A percentile compares a stretch with the other conserved stretches of the same genome.
Conservation (phyloP, 2,329 filamentous ascomycete species). For the Monilinia fructicola region DNA sequence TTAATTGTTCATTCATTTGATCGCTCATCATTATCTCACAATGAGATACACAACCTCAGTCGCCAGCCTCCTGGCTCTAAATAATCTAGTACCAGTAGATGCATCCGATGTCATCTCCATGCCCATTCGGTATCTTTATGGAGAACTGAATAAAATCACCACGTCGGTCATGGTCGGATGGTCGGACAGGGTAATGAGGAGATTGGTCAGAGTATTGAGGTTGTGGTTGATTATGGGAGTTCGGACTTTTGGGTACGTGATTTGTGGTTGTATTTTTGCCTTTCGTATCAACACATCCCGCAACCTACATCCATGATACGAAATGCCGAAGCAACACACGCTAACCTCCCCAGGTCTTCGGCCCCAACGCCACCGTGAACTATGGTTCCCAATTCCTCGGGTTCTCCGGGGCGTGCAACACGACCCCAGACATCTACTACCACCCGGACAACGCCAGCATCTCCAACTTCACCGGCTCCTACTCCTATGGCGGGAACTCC, state of each 20-base stretch:
- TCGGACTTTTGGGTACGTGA: constrained; percentile 18
- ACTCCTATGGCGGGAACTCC: constrained; percentile 17
- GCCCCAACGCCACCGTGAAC: constrained; percentile 18
- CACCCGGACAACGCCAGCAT: background rate
- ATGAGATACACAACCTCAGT: background rate
- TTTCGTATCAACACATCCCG: background rate
- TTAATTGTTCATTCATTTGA: background rate
- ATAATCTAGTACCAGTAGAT: background rate
- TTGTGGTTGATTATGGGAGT: constrained; percentile 22
- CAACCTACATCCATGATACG: too few relatives aligned
- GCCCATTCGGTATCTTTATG: constrained; percentile 9
- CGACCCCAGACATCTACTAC: background rate
- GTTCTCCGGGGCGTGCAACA: constrained; percentile 13
- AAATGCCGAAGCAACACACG: too few relatives aligned
- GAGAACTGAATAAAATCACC: background rate
- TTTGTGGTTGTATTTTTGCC: background rate
- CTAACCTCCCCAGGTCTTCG: background rate
- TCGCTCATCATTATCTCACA: background rate
- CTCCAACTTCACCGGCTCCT: background rate
- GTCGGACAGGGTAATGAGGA: background rate
- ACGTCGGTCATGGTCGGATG: background rate
- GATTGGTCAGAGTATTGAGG: constrained; percentile 13
- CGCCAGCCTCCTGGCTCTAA: constrained; percentile 8
- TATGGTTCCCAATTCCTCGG: constrained; percentile 14
- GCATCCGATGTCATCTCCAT: background rate